These are phyloP conservation scores for Rhynchospora tenuis DNA, from an alignment of 176 grass and related monocot species.

Conservation along the genomic window DNA sequence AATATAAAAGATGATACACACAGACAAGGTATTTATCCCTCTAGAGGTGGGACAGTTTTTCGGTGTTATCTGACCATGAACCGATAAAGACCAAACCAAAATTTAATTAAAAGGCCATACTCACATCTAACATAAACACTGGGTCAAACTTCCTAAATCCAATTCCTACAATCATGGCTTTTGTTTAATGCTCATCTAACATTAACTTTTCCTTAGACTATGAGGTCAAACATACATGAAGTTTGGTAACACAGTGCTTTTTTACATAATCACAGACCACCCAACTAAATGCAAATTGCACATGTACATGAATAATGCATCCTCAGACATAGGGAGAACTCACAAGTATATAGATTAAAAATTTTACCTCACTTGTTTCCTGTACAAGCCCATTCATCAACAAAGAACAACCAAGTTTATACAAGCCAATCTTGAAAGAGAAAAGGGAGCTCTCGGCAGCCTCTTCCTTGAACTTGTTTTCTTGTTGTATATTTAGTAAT, in stretches of 20 bases:
- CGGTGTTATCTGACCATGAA: background rate
- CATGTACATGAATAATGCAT: background rate
- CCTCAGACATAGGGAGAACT: background rate
- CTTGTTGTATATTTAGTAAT: conserved; percentile 65
- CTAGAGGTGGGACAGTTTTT: background rate
- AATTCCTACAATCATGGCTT: background rate
- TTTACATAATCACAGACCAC: background rate
- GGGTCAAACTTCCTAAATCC: background rate
- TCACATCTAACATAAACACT: background rate
- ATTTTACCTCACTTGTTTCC: conserved; percentile 77
- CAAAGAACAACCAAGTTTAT: conserved; percentile 66
- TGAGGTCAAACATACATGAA: background rate
- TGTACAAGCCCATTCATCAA: conserved; percentile 98
- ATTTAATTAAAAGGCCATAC: background rate
- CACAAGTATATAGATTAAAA: background rate
- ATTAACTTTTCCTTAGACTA: background rate
- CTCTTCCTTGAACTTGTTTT: conserved; percentile 58
- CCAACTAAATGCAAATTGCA: background rate
- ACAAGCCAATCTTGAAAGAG: conserved; percentile 83
- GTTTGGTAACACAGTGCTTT: background rate
- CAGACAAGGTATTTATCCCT: background rate
- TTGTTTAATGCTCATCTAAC: background rate
- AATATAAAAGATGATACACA: background rate
- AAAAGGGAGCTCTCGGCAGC: conserved; percentile 75
- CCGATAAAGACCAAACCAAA: background rate